Base-by-base conservation (phyloP, 257 asterid species). In the Solanum dulcamara region DNA sequence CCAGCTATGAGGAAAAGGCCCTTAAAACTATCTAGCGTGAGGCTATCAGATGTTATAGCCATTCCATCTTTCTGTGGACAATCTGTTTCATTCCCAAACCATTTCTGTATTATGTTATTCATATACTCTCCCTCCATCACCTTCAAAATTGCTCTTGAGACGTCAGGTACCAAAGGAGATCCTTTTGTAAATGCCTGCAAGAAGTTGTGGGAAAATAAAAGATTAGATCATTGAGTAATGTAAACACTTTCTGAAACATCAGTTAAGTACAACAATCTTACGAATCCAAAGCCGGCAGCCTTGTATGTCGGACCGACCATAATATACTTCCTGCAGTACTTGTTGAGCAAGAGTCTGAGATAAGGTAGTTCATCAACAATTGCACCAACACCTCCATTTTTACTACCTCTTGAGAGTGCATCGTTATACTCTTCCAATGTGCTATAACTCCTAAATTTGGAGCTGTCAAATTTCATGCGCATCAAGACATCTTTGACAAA, bases 101-200 rank as follows among this genome's bases (percentile, higher is more conserved):
- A 87, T 86, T 88, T 80, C 28, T 80, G 87, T 6, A 85, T 82
- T 72, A 88, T 87, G 40, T 53, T 67, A 66, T 28, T 57, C 88
- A 90, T 86, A 18, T 50, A 5, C 15, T 33, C 87, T 17, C 84
- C 85, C 75, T 90, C 90, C 35, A 83, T 81, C 70, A 90, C 83
- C 83, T 79, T 35, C 26, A 90, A 14, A 32, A 91, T 48, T 70
- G 89, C 90, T 20, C 87, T 83, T 20, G 92, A 91, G 40, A 90
- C 81, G 13, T 91, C 91, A 44, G 91, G 77, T 9, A 90, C 90
- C 80, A 91, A 71, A 6, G 92, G 92, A 10, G 92, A 91, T 20
- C 91, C 90, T 88, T 86, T 88, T 10, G 91, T 86, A 53, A 92
- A 90, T 32, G 80, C 92, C 93, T 90, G 83, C 40, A 75, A 10